Evolutionary conservation across 352 stramenopile species (phyloP).

Genomic region (Globisporangium paroecandrum): DNA sequence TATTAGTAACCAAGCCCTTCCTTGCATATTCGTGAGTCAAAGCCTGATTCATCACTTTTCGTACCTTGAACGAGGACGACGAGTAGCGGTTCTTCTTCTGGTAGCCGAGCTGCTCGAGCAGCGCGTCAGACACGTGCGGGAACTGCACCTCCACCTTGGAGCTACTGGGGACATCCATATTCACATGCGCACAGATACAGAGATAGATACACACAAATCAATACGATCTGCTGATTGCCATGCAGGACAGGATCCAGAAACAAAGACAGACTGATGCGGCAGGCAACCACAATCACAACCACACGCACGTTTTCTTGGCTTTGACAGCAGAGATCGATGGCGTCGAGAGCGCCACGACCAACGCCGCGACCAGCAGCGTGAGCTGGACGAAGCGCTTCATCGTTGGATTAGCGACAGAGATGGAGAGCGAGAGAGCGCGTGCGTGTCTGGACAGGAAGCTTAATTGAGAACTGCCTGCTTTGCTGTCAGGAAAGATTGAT

Average conservation of each 20-base stretch:
- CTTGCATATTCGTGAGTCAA: no score
- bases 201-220: background rate
- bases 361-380: conserved; percentile 25
- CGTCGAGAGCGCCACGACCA: conserved; percentile 25
- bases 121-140: conserved; percentile 66
- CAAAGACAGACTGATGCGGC: background rate
- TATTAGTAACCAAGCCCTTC: background rate
- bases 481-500: conserved; percentile 8
- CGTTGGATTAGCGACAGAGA: no score
- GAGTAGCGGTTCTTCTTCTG: conserved; percentile 83
- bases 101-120: conserved; percentile 74
- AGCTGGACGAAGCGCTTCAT: conserved; percentile 24
- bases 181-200: background rate
- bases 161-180: background rate
- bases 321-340: conserved; percentile 19
- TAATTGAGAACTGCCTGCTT: conserved; percentile 5
- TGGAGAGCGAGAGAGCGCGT: background rate
- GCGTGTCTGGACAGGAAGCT: background rate
- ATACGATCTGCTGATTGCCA: background rate
- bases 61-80: conserved; percentile 61
- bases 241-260: background rate
- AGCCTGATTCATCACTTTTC: background rate
- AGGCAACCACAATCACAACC: background rate
- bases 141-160: conserved; percentile 71
- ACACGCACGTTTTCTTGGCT: conserved; percentile 48